Conservation (phyloP, 2,329 filamentous ascomycete genomes). For the Cladosporium sp. region DNA sequence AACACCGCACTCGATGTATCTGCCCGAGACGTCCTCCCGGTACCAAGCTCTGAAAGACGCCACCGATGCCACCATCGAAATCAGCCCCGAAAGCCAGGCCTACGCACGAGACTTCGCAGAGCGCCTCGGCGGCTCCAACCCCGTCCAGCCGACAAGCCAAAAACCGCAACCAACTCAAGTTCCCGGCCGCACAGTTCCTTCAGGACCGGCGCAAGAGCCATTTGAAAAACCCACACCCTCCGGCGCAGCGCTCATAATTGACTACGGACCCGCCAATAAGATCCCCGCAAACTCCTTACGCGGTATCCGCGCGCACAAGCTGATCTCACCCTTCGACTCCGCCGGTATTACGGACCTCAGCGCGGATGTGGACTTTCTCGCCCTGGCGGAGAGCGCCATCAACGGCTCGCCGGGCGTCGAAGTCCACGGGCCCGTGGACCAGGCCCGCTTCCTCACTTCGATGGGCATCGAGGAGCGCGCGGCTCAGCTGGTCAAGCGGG, state of each 20-base stretch:
- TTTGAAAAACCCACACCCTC: conserved; percentile 58
- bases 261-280: conserved; percentile 78
- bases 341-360: conserved; percentile 84
- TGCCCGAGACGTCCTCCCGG: conserved; percentile 75
- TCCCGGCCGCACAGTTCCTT: conserved; percentile 18
- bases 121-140: conserved; percentile 68
- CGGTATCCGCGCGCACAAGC: conserved; percentile 74
- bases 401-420: conserved; percentile 75
- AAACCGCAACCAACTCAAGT: conserved; percentile 20
- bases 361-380: conserved; percentile 90
- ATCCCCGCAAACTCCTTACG: conserved; percentile 87
- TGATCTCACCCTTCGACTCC: conserved; percentile 72
- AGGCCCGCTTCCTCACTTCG: conserved; percentile 70
- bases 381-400: conserved; percentile 76
- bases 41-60: conserved; percentile 70
- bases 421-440: conserved; percentile 86
- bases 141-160: conserved; percentile 15
- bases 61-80: conserved; percentile 72
- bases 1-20: conserved; percentile 78
- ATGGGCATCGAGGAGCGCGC: conserved; percentile 84
- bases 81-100: conserved; percentile 81
- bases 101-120: conserved; percentile 78
- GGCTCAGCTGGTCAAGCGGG: conserved; percentile 56
- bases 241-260: conserved; percentile 89
- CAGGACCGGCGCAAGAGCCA: conserved; percentile 26